Base-by-base conservation (phyloP, 2,329 filamentous ascomycete genomes). In the Proliferodiscus dingleyae region DNA sequence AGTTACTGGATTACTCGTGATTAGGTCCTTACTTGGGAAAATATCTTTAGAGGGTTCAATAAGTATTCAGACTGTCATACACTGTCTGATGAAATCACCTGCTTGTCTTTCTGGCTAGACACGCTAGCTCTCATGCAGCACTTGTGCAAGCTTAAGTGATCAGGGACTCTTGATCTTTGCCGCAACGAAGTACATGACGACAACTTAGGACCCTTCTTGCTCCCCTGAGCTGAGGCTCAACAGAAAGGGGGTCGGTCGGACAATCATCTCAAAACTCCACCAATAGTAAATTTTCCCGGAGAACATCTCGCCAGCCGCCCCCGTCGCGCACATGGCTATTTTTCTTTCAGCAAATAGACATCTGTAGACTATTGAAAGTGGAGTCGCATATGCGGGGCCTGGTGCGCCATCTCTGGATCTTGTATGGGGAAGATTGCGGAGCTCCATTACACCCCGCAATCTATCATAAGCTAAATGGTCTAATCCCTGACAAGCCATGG, bases 231-330 rank as follows among this genome's bases (percentile, higher is more conserved):
- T n/a, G 19, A 3, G 19, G 19, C 28, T 24, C 15, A 32, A 15
- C 13, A n/a, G 8, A 16, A 13, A n/a, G 38, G 23, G n/a, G 9
- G 23, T 44, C 48, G 47, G 52, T 37, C 50, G 43, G 38, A 45
- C 37, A 49, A 36, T 18, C 8, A 21, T 16, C 15, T 24, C 41
- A 23, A 40, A 48, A 5, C 49, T 51, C 54, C 54, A 53, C 54
- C 52, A 56, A 54, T 54, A 13, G 39, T 19, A 24, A 32, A 18
- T 41, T 45, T 46, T 22, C 45, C 41, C 45, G 29, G 23, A 30
- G 18, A 44, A 26, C 32, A 39, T 41, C 43, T 36, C 22, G n/a
- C 50, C 38, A 33, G 47, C n/a, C 43, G 34, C 43, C 24, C 10
- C 18, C 15, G 33, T 41, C 45, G 32, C 40, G 49, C 53, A 50